These are phyloP conservation scores for Ogataea hybrid DNA, from an alignment of 1,139 yeast genomes.

Conservation along the genomic window DNA sequence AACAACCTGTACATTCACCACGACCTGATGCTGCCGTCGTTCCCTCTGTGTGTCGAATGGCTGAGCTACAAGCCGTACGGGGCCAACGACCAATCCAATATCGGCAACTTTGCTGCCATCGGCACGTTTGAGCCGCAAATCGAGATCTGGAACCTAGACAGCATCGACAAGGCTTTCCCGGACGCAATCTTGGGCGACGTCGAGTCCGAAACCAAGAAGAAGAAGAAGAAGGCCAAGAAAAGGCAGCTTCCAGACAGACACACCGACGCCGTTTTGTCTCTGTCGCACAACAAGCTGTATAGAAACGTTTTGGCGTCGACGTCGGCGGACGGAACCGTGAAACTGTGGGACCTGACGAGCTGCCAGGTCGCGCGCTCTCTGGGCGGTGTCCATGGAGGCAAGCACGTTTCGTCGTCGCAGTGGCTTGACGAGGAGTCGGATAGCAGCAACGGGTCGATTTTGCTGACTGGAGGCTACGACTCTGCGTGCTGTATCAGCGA, in stretches of 20 bases:
- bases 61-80: constrained; percentile 65
- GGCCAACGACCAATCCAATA: constrained; percentile 40
- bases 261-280: constrained; percentile 88
- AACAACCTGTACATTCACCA: constrained; percentile 88
- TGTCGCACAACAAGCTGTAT: constrained; percentile 78
- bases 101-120: constrained; percentile 91
- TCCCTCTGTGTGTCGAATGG: constrained; percentile 98
- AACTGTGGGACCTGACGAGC: constrained; percentile 86
- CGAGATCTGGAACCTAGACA: constrained; percentile 95
- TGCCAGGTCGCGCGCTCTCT: constrained; percentile 76
- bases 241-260: constrained; percentile 74
- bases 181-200: constrained; percentile 88
- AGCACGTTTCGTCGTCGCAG: constrained; percentile 81
- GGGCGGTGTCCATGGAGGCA: constrained; percentile 54
- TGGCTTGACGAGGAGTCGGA: constrained; percentile 55
- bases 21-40: constrained; percentile 94
- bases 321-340: constrained; percentile 92
- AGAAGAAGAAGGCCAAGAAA: constrained; percentile 50
- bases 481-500: constrained; percentile 76
- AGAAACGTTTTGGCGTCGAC: constrained; percentile 89
- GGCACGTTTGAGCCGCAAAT: constrained; percentile 98
- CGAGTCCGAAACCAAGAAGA: constrained; percentile 40
- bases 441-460: constrained; percentile 54
- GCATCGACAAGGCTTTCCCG: constrained; percentile 92
- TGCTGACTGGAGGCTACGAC: constrained; percentile 93